Percentiles rank a stretch among this genome's conserved stretches.
Evolutionary conservation across 1,139 yeast species (phyloP).

Genomic region (Debaryomyces subglobosus): DNA sequence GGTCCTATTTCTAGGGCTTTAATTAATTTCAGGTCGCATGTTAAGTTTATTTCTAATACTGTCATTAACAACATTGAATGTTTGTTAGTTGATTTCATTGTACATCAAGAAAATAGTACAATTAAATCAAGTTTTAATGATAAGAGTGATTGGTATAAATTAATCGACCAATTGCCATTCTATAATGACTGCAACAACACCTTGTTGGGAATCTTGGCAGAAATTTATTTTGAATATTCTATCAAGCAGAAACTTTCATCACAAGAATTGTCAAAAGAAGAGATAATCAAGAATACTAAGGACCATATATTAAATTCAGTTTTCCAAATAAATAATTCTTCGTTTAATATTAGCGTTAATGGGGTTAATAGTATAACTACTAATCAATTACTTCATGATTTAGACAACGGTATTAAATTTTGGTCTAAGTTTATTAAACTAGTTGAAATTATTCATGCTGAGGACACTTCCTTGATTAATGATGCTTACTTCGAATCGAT

Average conservation of each 20-base stretch:
- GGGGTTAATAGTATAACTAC: constrained; percentile 45
- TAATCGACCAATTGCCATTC: constrained; percentile 67
- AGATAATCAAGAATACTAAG: constrained; percentile 31
- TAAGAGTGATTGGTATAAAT: constrained; percentile 57
- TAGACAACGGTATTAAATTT: constrained; percentile 41
- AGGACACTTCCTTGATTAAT: constrained; percentile 37
- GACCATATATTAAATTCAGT: constrained; percentile 42
- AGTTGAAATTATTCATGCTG: constrained; percentile 36
- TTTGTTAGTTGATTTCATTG: constrained; percentile 53
- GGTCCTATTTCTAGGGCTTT: constrained; percentile 73
- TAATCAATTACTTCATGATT: constrained; percentile 43
- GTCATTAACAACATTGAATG: constrained; percentile 60
- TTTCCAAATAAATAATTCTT: constrained; percentile 41
- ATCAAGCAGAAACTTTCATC: constrained; percentile 33
- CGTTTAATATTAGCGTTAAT: constrained; percentile 47
- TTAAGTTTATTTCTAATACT: constrained; percentile 54
- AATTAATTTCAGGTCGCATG: constrained; percentile 66
- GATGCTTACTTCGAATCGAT: constrained; percentile 38
- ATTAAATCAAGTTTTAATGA: constrained; percentile 37
- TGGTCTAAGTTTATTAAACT: constrained; percentile 47
- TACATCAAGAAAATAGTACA: constrained; percentile 56
- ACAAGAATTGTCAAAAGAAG: constrained; percentile 26
- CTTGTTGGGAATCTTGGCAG: constrained; percentile 47
- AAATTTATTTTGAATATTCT: constrained; percentile 45
- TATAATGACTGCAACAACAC: constrained; percentile 47